Evolutionary conservation across 768 basidiomycete species (phyloP).

Genomic region (Leccinum incarnatum): DNA sequence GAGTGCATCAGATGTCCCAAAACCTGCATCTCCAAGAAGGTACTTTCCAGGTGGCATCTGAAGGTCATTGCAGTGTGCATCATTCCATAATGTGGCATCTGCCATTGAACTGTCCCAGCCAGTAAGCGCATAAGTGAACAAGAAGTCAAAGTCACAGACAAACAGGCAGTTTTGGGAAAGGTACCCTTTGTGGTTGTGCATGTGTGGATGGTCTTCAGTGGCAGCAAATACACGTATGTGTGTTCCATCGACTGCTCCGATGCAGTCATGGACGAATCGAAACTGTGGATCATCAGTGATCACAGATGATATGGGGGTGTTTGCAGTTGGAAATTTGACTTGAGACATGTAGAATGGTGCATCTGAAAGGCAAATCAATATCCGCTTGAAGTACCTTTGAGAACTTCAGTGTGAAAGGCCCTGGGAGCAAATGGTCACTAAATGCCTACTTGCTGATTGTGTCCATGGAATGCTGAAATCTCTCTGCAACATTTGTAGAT

Average conservation of each 20-base stretch:
- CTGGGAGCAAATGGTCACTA: no score
- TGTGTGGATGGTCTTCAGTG: background rate
- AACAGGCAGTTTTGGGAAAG: constrained; percentile 41
- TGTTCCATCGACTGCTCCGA: background rate
- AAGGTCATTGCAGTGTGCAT: constrained; percentile 29
- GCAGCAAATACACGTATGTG: background rate
- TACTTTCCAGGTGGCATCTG: constrained; percentile 32
- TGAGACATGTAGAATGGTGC: no score
- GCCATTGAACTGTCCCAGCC: constrained; percentile 41
- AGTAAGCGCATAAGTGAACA: constrained; percentile 37
- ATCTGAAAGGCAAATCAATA: no score
- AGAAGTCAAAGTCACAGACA: constrained; percentile 31
- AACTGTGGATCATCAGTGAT: no score
- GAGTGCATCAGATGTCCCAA: constrained; percentile 7
- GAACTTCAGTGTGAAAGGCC: no score
- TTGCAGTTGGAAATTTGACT: no score
- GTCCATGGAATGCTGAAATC: no score
- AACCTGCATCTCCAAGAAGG: constrained; percentile 23
- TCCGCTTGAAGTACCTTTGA: no score
- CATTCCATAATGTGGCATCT: constrained; percentile 30
- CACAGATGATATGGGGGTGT: no score
- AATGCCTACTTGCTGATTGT: no score
- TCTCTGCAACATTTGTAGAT: no score
- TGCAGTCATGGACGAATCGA: no score
- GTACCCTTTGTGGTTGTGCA: constrained; percentile 21